Evolutionary conservation across 371 early-diverging fungal genomes (phyloP).

Genomic region (Mucor saturninus): DNA sequence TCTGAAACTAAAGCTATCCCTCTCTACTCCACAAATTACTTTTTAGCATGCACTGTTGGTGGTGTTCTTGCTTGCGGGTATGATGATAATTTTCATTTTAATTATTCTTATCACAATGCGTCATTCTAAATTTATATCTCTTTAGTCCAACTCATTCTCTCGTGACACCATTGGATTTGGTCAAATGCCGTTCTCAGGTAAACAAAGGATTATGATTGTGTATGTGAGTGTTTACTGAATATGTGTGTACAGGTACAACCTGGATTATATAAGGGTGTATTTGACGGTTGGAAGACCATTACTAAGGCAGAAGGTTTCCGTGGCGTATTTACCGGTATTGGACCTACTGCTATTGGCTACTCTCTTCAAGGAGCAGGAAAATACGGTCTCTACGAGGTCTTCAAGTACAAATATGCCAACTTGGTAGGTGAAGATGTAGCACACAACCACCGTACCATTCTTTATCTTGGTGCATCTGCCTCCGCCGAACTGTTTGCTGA

Average conservation of each 20-base stretch:
- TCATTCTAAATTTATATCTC: background rate
- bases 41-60: constrained; percentile 60
- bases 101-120: background rate
- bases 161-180: constrained; percentile 75
- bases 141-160: constrained; percentile 69
- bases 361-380: constrained; percentile 88
- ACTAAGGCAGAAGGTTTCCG: constrained; percentile 68
- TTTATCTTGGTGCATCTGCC: constrained; percentile 83
- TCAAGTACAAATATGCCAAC: constrained; percentile 74
- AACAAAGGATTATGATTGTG: background rate
- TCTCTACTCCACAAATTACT: constrained; percentile 53
- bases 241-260: constrained; percentile 47
- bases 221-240: constrained; percentile 51
- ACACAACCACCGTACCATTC: constrained; percentile 71
- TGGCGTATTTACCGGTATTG: constrained; percentile 79
- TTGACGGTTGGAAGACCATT: constrained; percentile 73
- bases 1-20: constrained; percentile 8
- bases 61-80: constrained; percentile 68
- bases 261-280: constrained; percentile 70
- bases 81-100: background rate
- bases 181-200: constrained; percentile 74
- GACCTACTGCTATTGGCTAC: constrained; percentile 87
- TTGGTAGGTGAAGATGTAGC: constrained; percentile 77
- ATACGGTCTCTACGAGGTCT: constrained; percentile 88
- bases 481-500: constrained; percentile 91